A percentile compares a stretch with the other conserved stretches of the same genome.
phyloP scores from a whole-genome alignment of 768 basidiomycete species.

The Lyophyllum semitale region DNA sequence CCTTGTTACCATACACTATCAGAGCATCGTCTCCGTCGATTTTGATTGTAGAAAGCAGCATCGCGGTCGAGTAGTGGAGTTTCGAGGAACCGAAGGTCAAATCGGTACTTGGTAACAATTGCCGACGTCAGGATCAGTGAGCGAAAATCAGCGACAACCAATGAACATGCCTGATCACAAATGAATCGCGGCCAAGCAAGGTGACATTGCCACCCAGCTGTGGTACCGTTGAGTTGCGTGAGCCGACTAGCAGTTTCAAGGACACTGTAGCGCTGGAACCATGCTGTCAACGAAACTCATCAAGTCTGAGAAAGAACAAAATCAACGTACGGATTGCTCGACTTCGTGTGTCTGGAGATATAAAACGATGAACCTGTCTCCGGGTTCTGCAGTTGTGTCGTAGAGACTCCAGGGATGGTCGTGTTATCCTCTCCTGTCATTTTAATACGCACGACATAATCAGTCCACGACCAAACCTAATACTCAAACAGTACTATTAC shows the following conservation, averaged over 20 bases:
- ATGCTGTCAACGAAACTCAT: background rate
- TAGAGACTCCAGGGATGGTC: constrained; percentile 15
- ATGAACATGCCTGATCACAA: constrained; percentile 8
- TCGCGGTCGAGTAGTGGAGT: constrained; percentile 16
- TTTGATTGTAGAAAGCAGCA: constrained; percentile 15
- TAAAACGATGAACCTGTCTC: constrained; percentile 17
- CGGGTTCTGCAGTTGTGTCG: constrained; percentile 17
- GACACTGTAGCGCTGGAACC: constrained; percentile 2
- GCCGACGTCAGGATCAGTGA: background rate
- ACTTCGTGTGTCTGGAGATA: constrained; percentile 13
- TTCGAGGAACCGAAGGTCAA: constrained; percentile 14
- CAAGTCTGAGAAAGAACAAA: background rate
- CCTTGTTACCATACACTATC: constrained; percentile 14
- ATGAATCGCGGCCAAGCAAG: constrained; percentile 17
- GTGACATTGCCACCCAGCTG: constrained; percentile 10
- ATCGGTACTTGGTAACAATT: constrained; percentile 5
- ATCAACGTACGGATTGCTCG: constrained; percentile 10
- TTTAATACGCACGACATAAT: background rate
- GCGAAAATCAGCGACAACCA: background rate
- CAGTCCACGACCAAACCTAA: too few relatives aligned
- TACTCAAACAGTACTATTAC: background rate
- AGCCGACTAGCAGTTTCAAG: constrained; percentile 12
- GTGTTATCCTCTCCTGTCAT: constrained; percentile 14
- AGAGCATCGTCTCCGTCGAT: constrained; percentile 14
- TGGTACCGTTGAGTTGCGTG: constrained; percentile 11